Conservation (phyloP, 1,284 basidiomycete species). For the Cryptococcus amylolentus region DNA sequence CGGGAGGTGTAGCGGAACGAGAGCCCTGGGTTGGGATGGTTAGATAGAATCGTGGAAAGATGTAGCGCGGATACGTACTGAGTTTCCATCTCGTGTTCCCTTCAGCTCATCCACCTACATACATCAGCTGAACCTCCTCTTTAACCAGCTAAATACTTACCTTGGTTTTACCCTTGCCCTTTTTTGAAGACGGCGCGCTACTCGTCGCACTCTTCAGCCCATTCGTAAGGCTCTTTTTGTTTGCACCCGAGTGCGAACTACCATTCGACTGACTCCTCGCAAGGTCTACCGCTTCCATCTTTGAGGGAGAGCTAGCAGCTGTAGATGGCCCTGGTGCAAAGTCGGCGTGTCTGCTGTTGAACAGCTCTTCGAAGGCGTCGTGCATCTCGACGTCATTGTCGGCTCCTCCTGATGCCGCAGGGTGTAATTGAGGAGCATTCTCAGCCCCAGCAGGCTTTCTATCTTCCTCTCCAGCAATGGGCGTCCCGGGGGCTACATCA, state of each 20-base stretch:
- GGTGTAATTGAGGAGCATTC: not conserved
- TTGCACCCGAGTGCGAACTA: not conserved
- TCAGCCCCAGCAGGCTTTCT: not conserved
- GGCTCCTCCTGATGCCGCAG: not conserved
- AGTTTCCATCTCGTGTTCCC: not conserved
- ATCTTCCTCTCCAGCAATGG: too few species aligned
- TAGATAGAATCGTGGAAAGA: not conserved
- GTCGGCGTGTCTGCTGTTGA: not conserved
- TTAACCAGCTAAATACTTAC: too few species aligned
- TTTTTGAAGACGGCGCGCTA: constrained; percentile 4
- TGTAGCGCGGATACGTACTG: not conserved
- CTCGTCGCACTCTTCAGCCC: constrained; percentile 7
- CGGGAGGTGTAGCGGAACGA: not conserved
- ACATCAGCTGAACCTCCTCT: not conserved
- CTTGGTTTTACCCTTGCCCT: constrained; percentile 23
- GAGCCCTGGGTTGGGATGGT: constrained; percentile 2
- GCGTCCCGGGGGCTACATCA: not conserved
- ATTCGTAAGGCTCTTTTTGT: not conserved
- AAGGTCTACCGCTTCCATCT: not conserved
- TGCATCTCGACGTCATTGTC: not conserved
- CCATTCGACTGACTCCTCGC: not conserved
- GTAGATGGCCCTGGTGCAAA: not conserved
- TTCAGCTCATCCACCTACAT: constrained; percentile 22
- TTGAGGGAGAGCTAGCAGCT: not conserved
- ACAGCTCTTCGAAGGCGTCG: not conserved